A percentile compares a stretch with the other conserved stretches of the same genome.
These are phyloP conservation scores for Tremella fuciformis DNA, from an alignment of 768 basidiomycete species.

Conservation along the genomic window DNA sequence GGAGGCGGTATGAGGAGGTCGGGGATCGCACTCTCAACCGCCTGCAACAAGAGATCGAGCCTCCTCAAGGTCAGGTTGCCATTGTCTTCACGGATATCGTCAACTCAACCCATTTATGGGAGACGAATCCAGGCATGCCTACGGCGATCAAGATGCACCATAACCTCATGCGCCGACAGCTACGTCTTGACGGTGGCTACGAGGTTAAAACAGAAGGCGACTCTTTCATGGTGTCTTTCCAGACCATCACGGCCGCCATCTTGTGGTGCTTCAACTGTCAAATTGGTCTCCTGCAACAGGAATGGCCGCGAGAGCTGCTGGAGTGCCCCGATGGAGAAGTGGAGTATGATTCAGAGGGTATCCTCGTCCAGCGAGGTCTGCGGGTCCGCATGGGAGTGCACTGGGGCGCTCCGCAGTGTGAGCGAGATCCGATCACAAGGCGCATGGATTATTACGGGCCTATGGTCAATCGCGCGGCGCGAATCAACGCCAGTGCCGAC, in stretches of 20 bases:
- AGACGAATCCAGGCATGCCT: slow-evolving; percentile 90
- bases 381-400: slow-evolving; percentile 98
- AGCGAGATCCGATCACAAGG: slow-evolving; percentile 81
- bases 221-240: slow-evolving; percentile 98
- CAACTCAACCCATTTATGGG: slow-evolving; percentile 96
- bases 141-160: slow-evolving; percentile 91
- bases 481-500: slow-evolving; percentile 74
- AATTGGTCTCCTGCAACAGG: slow-evolving; percentile 69
- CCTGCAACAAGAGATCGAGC: slow-evolving; percentile 72
- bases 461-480: slow-evolving; percentile 88
- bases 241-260: slow-evolving; percentile 75
- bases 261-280: slow-evolving; percentile 90
- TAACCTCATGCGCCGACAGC: slow-evolving; percentile 72
- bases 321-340: slow-evolving; percentile 88
- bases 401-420: slow-evolving; percentile 82
- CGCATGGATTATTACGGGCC: slow-evolving; percentile 99
- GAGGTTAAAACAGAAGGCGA: slow-evolving; percentile 99
- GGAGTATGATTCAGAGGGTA: slow-evolving; percentile 64
- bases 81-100: slow-evolving; percentile 97
- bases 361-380: slow-evolving; percentile 75
- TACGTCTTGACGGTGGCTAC: slow-evolving; percentile 90
- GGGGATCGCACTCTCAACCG: slow-evolving; percentile 53
- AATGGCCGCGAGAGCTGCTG: slow-evolving; percentile 90
- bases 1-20: slow-evolving; percentile 43
- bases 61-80: slow-evolving; percentile 82